A percentile compares a stretch with the other conserved stretches of the same genome.
Conservation (phyloP, 164 flowering plant genomes). For the Saururus chinensis region DNA sequence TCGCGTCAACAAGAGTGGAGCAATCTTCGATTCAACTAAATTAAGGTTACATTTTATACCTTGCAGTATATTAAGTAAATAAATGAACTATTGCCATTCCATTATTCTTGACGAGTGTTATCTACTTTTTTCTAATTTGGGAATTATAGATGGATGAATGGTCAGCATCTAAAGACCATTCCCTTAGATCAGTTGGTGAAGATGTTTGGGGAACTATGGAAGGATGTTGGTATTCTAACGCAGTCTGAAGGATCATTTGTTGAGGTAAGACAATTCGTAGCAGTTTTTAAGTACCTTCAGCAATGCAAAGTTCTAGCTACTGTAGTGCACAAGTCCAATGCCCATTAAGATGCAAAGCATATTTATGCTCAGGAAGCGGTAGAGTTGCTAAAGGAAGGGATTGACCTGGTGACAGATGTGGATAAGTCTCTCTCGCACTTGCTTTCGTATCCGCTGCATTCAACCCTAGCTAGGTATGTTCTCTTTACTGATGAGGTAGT, state of each 20-base stretch:
- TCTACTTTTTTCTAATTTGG: neutral
- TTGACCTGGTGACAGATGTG: slow-evolving; percentile 75
- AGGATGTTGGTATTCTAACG: slow-evolving; percentile 50
- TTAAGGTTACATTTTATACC: slow-evolving; percentile 41
- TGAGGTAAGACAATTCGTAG: slow-evolving; percentile 6
- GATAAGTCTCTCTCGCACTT: slow-evolving; percentile 59
- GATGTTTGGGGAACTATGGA: slow-evolving; percentile 74
- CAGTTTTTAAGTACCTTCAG: neutral
- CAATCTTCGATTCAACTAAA: slow-evolving; percentile 80
- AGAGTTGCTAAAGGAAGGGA: slow-evolving; percentile 73
- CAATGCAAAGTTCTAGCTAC: too few relatives aligned
- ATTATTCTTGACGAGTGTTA: neutral
- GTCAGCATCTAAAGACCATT: slow-evolving; percentile 72
- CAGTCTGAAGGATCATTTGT: slow-evolving; percentile 68
- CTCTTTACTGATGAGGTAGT: neutral
- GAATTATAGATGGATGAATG: slow-evolving; percentile 90
- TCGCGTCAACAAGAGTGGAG: slow-evolving; percentile 94
- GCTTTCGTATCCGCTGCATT: slow-evolving; percentile 68
- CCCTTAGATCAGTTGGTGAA: slow-evolving; percentile 53
- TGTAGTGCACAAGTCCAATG: too few relatives aligned
- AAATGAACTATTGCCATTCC: neutral
- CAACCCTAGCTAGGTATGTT: slow-evolving; percentile 57
- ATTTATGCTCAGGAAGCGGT: slow-evolving; percentile 52
- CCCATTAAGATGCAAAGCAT: neutral
- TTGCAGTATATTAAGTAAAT: neutral